Evolutionary conservation across 169 alveolate species (phyloP), one percentile per base, ranked within the genome.

Genomic region (Plasmodium knowlesi): DNA sequence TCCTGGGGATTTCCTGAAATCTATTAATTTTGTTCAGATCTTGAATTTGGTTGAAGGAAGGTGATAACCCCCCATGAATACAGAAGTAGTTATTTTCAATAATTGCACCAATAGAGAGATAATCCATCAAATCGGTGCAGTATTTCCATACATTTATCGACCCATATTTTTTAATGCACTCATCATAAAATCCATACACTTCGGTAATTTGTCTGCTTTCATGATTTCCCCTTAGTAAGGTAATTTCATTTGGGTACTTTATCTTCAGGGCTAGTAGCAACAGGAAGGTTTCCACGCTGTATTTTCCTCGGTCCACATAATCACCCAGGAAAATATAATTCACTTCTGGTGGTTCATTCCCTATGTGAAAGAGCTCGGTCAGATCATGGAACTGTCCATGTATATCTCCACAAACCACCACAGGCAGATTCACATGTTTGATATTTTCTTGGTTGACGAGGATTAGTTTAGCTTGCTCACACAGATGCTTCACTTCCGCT

Each of bases 161-260:
- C n/a, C 99, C 99, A 93, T 99, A 99, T 95, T 99, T 99, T 86
- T 99, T 96, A 92, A 99, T 95, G 93, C 99, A 99, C 96, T 99
- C 99, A 96, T 99, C 99, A 97, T 99, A 99, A 96, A 99, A 99
- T 5, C 99, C 99, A 96, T 99, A 99, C 57, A 99, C 99, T 96
- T 97, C 96, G 0, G 99, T 99, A 86, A 99, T 98, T 96, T 98
- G 99, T 74, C 99, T 96, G 3, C 99, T 96, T 92, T 99, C 99
- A 95, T 99, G 99, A 92, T 99, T 99, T 53, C 99, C 99, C 76
- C 99, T 96, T 22, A 99, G 97, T 79, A 99, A 94, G 30, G 99
- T 98, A 37, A 99, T 98, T 92, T 99, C 96, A 93, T 98, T 99
- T 0, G 99, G 99, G 96, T 98, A 99, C 92, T 99, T 96, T 72